Percentiles rank a stretch among this genome's conserved stretches.
Evolutionary conservation across 768 basidiomycete species (phyloP).

Genomic region (Agrocybe chaxingu): DNA sequence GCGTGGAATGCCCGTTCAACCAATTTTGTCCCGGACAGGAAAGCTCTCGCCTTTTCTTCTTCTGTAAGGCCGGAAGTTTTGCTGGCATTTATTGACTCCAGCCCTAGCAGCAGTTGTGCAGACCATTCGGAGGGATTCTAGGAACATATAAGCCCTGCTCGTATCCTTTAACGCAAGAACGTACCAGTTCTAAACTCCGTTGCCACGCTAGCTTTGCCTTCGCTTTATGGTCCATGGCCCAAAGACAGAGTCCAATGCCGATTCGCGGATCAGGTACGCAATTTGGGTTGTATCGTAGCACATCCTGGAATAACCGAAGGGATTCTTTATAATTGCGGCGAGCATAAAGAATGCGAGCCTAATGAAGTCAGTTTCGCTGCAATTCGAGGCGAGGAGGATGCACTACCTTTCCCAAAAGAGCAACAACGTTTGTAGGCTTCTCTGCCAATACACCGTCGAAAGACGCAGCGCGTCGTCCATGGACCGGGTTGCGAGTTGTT

Average conservation of each 20-base stretch:
- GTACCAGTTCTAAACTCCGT: constrained; percentile 78
- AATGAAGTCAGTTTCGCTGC: constrained; percentile 2
- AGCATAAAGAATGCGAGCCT: constrained; percentile 87
- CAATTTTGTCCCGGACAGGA: constrained; percentile 63
- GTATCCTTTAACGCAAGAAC: constrained; percentile 25
- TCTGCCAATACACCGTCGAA: constrained; percentile 77
- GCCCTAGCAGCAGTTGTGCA: constrained; percentile 76
- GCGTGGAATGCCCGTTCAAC: constrained; percentile 79
- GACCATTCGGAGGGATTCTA: constrained; percentile 81
- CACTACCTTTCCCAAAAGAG: constrained; percentile 79
- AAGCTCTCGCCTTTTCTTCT: constrained; percentile 57
- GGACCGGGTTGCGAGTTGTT: constrained; percentile 74
- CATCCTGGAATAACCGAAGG: constrained; percentile 82
- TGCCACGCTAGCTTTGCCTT: constrained; percentile 91
- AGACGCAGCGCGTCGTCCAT: constrained; percentile 78
- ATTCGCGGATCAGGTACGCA: constrained; percentile 92
- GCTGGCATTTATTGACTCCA: constrained; percentile 85
- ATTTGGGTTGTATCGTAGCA: constrained; percentile 71
- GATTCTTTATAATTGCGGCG: constrained; percentile 75
- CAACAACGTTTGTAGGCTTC: constrained; percentile 85
- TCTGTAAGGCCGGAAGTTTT: constrained; percentile 66
- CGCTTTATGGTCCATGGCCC: constrained; percentile 80
- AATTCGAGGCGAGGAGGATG: neutral
- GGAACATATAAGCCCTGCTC: neutral
- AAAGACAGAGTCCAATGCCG: constrained; percentile 92